Base-by-base conservation (phyloP, 129 eudicot genomes). In the Mikania micrantha region DNA sequence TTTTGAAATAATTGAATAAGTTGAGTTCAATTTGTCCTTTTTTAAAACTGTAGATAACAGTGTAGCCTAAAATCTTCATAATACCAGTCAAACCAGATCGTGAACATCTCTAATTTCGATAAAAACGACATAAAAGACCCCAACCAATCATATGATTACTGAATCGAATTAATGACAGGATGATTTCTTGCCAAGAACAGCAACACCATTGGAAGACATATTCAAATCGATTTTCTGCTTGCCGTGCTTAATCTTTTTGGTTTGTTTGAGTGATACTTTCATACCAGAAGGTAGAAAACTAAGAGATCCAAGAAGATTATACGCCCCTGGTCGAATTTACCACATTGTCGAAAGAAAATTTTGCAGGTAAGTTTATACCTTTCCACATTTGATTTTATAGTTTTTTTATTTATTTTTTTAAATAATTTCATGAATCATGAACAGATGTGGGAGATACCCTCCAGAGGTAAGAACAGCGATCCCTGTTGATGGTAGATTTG, bases 401-500 rank as follows among this genome's bases (percentile, higher is more conserved):
- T 3, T 5, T 17, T 48, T 52, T 22, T 52, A 0, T 7, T 6
- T 16, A 2, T 10, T 9, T 10, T 21, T 52, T 52, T 3, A 20
- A 19, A 4, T 5, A 1, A 4, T 52, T 11, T 22, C 2, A 8
- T 9, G 1, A 3, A 19, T 29, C 40, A 45, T 74, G 54, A 62
- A 64, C 84, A 90, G 97, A 78, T 91, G 96, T 71, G 98, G 96
- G 34, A 88, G 98, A 69, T 88, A 67, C 71, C 96, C 98, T 77
- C 96, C 98, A 25, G 89, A 88, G 58, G 98, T 91, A 0, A 81
- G 96, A 70, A 91, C 98, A 8, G 98, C 96, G 50, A 91, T 88
- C 49, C 96, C 98, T 0, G 98, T 91, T 24, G 98, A 91, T 72
- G 98, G 93, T 72, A 85, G 98, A 85, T 91, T 91, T 49, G 98